phyloP scores from a whole-genome alignment of 768 basidiomycete species.

The Suillus bovinus region DNA sequence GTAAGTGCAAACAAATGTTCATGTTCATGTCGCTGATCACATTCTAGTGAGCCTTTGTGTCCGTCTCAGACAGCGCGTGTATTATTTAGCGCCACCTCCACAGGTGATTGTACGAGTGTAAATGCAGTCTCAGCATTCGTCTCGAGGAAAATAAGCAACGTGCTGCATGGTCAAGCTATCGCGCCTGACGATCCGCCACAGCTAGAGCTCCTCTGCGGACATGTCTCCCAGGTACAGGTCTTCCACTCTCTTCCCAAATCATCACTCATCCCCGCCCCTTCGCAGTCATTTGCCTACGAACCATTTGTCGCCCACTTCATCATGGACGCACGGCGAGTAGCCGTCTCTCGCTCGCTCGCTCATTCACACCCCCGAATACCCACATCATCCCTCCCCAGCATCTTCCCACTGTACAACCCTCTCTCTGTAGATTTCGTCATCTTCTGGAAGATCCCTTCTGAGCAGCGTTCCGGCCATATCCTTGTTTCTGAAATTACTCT shows the following conservation, averaged over 20 bases:
- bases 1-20: slow-evolving; percentile 39
- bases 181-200: slow-evolving; percentile 49
- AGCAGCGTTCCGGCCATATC: slow-evolving; percentile 61
- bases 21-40: slow-evolving; percentile 9
- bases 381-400: slow-evolving; percentile 42
- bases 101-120: slow-evolving; percentile 38
- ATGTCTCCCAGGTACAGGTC: slow-evolving; percentile 44
- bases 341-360: slow-evolving; percentile 36
- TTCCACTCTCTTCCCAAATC: not conserved
- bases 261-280: not conserved
- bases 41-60: slow-evolving; percentile 41
- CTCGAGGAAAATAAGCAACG: slow-evolving; percentile 44
- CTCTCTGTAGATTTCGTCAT: slow-evolving; percentile 69
- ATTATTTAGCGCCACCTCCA: slow-evolving; percentile 42
- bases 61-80: slow-evolving; percentile 51
- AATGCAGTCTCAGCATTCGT: slow-evolving; percentile 53
- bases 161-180: slow-evolving; percentile 50
- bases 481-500: slow-evolving; percentile 58
- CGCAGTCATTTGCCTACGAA: slow-evolving; percentile 12
- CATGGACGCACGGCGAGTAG: slow-evolving; percentile 49
- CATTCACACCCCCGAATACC: slow-evolving; percentile 60
- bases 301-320: slow-evolving; percentile 44
- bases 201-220: slow-evolving; percentile 51
- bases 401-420: slow-evolving; percentile 85
- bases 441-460: slow-evolving; percentile 71